Evolutionary conservation across 331 rosid genomes (phyloP).

Genomic region (Ulmus americana): DNA sequence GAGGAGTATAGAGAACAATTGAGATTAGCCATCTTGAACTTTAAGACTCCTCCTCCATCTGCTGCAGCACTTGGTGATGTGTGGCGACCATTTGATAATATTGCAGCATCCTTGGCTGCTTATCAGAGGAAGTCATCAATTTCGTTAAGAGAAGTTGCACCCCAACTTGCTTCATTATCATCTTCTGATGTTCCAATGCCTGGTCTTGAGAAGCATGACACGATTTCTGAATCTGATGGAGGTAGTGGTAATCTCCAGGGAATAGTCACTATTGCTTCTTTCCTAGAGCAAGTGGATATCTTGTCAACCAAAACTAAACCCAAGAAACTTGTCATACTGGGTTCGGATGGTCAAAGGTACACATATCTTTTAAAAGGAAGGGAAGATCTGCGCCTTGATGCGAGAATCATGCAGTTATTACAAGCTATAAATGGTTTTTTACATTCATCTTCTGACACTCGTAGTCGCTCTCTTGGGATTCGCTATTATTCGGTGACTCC

Average conservation of each 20-base stretch:
- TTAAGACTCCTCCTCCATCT: slow-evolving; percentile 76
- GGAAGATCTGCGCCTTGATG: slow-evolving; percentile 97
- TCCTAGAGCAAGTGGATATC: slow-evolving; percentile 64
- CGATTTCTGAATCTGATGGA: slow-evolving; percentile 49
- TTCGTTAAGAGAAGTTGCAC: slow-evolving; percentile 84
- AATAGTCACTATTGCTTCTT: slow-evolving; percentile 78
- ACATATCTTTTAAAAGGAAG: slow-evolving; percentile 91
- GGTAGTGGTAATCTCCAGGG: slow-evolving; percentile 51
- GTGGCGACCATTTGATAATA: slow-evolving; percentile 83
- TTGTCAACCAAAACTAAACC: slow-evolving; percentile 93
- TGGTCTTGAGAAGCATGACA: slow-evolving; percentile 79
- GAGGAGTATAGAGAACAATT: slow-evolving; percentile 67
- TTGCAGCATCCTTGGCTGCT: slow-evolving; percentile 86
- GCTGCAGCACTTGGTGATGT: slow-evolving; percentile 76
- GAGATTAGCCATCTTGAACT: slow-evolving; percentile 63
- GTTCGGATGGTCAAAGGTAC: slow-evolving; percentile 88
- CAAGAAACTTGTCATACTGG: slow-evolving; percentile 74
- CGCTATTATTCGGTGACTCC: slow-evolving; percentile 98
- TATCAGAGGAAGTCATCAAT: slow-evolving; percentile 87
- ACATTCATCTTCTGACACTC: slow-evolving; percentile 70
- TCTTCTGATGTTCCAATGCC: slow-evolving; percentile 97
- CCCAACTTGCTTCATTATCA: slow-evolving; percentile 62
- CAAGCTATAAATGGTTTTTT: slow-evolving; percentile 87
- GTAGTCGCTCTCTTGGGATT: slow-evolving; percentile 60
- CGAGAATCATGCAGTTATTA: slow-evolving; percentile 91